Base-by-base conservation (phyloP, 2,329 filamentous ascomycete genomes). In the Xylariaceae sp. region DNA sequence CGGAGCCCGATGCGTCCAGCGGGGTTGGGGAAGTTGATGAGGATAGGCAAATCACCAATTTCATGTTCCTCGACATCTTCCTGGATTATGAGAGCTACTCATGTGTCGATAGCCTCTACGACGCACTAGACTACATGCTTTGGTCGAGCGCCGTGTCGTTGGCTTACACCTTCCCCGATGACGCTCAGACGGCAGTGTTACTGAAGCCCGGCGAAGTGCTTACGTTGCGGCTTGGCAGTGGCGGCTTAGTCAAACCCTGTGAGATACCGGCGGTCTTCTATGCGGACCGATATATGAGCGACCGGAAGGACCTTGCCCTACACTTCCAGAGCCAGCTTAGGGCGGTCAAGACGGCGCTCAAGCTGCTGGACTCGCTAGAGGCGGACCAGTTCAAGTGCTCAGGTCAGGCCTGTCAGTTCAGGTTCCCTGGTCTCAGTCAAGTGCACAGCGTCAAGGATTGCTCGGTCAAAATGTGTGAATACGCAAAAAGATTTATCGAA, bases 211-310 rank as follows among this genome's bases (percentile, higher is more conserved):
- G 69, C 3, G 71, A 76, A n/a, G 63, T 77, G 3, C 48, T 78
- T 16, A 64, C 66, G 6, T 61, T 78, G 26, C 65, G 66, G 30
- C 52, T 78, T 9, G 59, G 61, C 12, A 63, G 62, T 3, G 59
- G 64, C 3, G 68, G 66, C 2, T 59, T 68, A 4, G 52, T 59
- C 6, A 65, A 66, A 31, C 62, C 63, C 3, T 61, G 75, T 29
- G 69, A 75, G 3, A 67, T 78, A 23, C 74, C 74, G 5, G 57
- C 60, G 29, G 57, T 68, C 9, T 67, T 76, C 44, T 77, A 74
- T 47, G 68, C 71, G 1, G 74, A 78, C 53, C 68, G 65, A n/a
- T 78, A 77, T 41, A 55, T 74, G 36, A 59, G 62, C 33, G 56
- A 50, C 9, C 65, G 67, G 11, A 68, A 66, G 38, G 59, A 69